Conservation (phyloP, 2,329 filamentous ascomycete genomes). For the Fusarium incarnatum region DNA sequence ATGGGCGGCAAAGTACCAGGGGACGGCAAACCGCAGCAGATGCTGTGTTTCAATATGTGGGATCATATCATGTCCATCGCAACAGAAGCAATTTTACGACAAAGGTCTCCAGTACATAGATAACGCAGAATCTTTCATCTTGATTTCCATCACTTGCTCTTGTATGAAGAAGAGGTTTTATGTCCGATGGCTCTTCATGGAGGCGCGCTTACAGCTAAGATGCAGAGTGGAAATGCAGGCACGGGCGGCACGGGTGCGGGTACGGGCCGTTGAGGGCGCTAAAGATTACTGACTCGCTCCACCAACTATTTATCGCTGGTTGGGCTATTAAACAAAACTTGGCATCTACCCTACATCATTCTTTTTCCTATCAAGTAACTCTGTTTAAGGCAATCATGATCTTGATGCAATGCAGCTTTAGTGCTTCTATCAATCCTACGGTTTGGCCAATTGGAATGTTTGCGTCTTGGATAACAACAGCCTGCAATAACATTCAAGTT, state of each 20-base stretch:
- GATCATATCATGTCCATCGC: neutral
- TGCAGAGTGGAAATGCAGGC: conserved; percentile 1
- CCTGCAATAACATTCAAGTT: neutral
- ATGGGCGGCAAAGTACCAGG: conserved; percentile 19
- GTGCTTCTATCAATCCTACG: neutral
- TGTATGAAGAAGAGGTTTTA: neutral
- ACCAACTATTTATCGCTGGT: neutral
- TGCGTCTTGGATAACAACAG: neutral
- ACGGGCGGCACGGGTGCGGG: conserved; percentile 5
- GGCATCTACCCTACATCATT: neutral
- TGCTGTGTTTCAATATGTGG: conserved; percentile 1
- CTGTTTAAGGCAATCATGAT: neutral
- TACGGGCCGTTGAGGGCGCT: conserved; percentile 36
- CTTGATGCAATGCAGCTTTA: neutral
- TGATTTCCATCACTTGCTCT: neutral
- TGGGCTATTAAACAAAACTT: neutral
- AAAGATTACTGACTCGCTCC: conserved; percentile 11
- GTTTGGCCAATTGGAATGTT: neutral
- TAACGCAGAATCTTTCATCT: neutral
- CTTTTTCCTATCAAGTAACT: neutral
- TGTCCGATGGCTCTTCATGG: too few relatives aligned
- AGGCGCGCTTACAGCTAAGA: conserved; percentile 1
- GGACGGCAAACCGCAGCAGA: conserved; percentile 2
- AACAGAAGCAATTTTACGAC: neutral
- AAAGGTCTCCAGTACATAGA: neutral